Evolutionary conservation across 2,329 filamentous ascomycete species (phyloP).

Genomic region (Seiridium unicorne): DNA sequence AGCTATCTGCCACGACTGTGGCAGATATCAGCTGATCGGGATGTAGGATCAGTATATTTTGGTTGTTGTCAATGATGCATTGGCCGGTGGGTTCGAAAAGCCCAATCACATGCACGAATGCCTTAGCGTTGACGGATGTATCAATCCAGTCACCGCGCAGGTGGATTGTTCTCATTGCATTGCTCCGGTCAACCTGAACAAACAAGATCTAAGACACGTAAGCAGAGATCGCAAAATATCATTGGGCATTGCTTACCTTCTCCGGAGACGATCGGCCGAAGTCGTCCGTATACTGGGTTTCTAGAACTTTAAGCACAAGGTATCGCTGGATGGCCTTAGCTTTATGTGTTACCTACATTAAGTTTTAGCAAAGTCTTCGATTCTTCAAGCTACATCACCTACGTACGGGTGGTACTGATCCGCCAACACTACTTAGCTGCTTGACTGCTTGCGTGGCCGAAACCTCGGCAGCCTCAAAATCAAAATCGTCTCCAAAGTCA

Average conservation of each 20-base stretch:
- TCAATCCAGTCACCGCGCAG: slow-evolving; percentile 86
- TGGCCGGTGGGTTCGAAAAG: slow-evolving; percentile 67
- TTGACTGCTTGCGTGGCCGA: slow-evolving; percentile 66
- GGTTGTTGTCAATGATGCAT: slow-evolving; percentile 78
- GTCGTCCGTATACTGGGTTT: slow-evolving; percentile 65
- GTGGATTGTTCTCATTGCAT: slow-evolving; percentile 64
- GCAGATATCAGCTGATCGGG: slow-evolving; percentile 94
- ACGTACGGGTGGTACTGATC: slow-evolving; percentile 52
- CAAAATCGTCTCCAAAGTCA: slow-evolving; percentile 71
- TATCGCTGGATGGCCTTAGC: slow-evolving; percentile 82
- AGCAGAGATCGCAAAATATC: slow-evolving; percentile 12
- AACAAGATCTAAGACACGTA: slow-evolving; percentile 61
- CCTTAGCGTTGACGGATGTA: slow-evolving; percentile 70
- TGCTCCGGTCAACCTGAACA: slow-evolving; percentile 76
- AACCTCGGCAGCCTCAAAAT: slow-evolving; percentile 75
- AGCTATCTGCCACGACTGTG: slow-evolving; percentile 94
- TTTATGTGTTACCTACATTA: slow-evolving; percentile 63
- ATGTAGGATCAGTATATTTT: slow-evolving; percentile 86
- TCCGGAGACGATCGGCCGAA: slow-evolving; percentile 61
- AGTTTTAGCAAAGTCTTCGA: slow-evolving; percentile 9
- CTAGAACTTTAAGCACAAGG: slow-evolving; percentile 71
- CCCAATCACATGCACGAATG: slow-evolving; percentile 85
- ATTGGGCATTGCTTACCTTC: slow-evolving; percentile 58
- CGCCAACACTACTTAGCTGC: slow-evolving; percentile 15
- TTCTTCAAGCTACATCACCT: slow-evolving; percentile 27